A percentile compares a stretch with the other conserved stretches of the same genome.
phyloP scores from a whole-genome alignment of 768 basidiomycete species.

The Kwoniella bestiolae region DNA sequence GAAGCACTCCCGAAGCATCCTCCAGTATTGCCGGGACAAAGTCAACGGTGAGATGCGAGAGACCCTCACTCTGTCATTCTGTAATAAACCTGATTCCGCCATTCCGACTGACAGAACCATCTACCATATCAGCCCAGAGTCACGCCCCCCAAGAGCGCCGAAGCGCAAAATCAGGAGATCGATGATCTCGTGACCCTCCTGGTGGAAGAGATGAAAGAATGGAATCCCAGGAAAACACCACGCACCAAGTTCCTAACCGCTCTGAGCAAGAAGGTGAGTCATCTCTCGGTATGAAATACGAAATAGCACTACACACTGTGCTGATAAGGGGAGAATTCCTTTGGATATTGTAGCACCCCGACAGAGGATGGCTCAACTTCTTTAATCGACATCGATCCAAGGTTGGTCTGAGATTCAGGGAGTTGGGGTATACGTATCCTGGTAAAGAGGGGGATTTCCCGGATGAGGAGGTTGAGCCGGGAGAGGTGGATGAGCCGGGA shows the following conservation, averaged over 20 bases:
- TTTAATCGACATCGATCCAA: neutral
- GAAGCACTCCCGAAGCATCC: too few species aligned
- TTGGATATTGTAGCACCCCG: neutral
- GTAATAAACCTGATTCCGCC: too few species aligned
- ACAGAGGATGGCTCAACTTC: neutral
- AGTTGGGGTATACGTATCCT: constrained; percentile 1
- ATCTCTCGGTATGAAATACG: neutral
- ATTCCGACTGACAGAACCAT: too few species aligned
- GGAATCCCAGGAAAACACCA: neutral
- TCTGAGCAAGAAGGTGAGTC: neutral
- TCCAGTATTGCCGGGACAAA: too few species aligned
- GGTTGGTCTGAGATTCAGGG: neutral
- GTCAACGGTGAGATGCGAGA: too few species aligned
- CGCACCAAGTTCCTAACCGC: neutral
- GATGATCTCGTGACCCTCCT: neutral
- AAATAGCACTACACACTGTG: neutral
- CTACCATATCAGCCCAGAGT: too few species aligned
- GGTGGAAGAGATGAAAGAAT: neutral
- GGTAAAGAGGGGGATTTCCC: too few species aligned
- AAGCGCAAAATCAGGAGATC: neutral
- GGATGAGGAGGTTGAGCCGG: too few species aligned
- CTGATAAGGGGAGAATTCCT: too few species aligned
- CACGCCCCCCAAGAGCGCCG: too few species aligned
- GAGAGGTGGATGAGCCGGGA: too few species aligned
- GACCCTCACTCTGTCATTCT: too few species aligned